These are phyloP conservation scores for Ichthyophthirius multifiliis DNA, from an alignment of 169 alveolate species.

Conservation along the genomic window DNA sequence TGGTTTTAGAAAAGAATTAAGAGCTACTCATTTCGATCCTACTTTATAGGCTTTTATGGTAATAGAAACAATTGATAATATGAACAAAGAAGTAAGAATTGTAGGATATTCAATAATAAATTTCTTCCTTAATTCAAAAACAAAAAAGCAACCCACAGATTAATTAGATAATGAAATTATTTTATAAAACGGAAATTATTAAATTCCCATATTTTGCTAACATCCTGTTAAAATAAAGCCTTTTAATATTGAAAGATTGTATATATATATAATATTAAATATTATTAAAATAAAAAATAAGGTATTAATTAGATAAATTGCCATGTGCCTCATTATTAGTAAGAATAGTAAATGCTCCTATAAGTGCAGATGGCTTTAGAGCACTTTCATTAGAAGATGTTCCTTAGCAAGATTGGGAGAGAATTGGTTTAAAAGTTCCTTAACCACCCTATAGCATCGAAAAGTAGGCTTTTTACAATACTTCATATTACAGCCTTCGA, in stretches of 20 bases:
- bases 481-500: slow-evolving; percentile 19
- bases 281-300: background rate
- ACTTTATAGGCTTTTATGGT: slow-evolving; percentile 22
- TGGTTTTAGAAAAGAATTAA: slow-evolving; percentile 27
- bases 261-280: background rate
- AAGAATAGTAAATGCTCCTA: slow-evolving; percentile 26
- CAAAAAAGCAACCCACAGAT: slow-evolving; percentile 31
- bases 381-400: slow-evolving; percentile 27
- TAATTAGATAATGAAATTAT: slow-evolving; percentile 31
- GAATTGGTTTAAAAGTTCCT: slow-evolving; percentile 15
- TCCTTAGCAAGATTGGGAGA: slow-evolving; percentile 30
- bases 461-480: slow-evolving; percentile 5
- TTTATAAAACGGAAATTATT: slow-evolving; percentile 15
- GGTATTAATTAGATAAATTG: slow-evolving; percentile 25
- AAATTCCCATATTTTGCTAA: slow-evolving; percentile 29
- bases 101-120: slow-evolving; percentile 38
- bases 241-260: slow-evolving; percentile 31
- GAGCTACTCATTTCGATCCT: slow-evolving; percentile 41
- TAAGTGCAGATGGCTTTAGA: slow-evolving; percentile 41
- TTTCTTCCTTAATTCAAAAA: slow-evolving; percentile 13
- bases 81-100: slow-evolving; percentile 36
- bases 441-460: slow-evolving; percentile 38
- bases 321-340: slow-evolving; percentile 30
- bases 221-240: slow-evolving; percentile 39
- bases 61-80: slow-evolving; percentile 25